phyloP scores from a whole-genome alignment of 1,139 yeast genomes.

The Candida sp. region DNA sequence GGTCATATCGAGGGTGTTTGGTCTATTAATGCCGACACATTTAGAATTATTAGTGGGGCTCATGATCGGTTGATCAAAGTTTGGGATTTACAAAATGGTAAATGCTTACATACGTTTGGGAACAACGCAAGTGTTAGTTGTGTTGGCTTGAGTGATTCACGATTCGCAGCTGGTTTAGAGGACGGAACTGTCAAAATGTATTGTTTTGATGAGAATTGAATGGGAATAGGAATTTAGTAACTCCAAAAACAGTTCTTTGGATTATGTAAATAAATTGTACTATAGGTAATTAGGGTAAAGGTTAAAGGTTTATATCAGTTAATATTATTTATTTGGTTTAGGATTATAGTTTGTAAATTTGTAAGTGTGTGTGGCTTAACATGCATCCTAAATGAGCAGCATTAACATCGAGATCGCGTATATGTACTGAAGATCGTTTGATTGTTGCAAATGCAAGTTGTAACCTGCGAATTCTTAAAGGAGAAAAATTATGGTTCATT shows the following conservation, averaged over 20 bases:
- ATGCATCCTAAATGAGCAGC: background rate
- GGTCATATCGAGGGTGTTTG: constrained; percentile 99
- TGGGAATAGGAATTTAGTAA: background rate
- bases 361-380: no score
- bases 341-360: background rate
- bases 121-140: constrained; percentile 76
- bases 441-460: background rate
- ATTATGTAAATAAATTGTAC: background rate
- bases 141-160: constrained; percentile 86
- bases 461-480: background rate
- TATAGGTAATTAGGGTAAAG: background rate
- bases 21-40: constrained; percentile 94
- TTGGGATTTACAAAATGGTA: constrained; percentile 95
- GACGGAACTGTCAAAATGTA: constrained; percentile 81
- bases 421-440: background rate
- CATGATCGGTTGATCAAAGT: constrained; percentile 88
- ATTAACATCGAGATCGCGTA: background rate
- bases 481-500: background rate
- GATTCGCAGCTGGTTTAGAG: constrained; percentile 88
- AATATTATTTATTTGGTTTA: background rate
- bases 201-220: constrained; percentile 53
- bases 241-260: background rate
- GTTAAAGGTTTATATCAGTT: background rate
- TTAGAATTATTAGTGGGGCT: constrained; percentile 90
- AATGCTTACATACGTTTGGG: constrained; percentile 88